Evolutionary conservation across 441 rosid species (phyloP).

Genomic region (Jatropha podagrica): DNA sequence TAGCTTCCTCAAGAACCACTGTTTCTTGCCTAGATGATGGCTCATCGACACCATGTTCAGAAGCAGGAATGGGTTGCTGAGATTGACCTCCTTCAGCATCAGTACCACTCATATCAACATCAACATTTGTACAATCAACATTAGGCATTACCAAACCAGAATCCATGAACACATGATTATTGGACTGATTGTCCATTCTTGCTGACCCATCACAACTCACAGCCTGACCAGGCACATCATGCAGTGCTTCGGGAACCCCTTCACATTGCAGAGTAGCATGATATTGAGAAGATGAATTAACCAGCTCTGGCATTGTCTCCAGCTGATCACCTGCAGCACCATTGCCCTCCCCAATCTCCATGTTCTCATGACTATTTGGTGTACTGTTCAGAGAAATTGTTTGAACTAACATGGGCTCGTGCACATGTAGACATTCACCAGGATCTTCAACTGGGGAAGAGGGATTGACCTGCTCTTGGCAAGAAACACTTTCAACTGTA

Average conservation of each 20-base stretch:
- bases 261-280: constrained; percentile 36
- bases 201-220: constrained; percentile 33
- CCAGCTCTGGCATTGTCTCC: constrained; percentile 42
- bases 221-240: constrained; percentile 35
- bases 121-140: constrained; percentile 46
- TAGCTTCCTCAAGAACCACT: constrained; percentile 49
- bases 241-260: constrained; percentile 33
- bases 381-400: constrained; percentile 53
- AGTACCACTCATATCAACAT: constrained; percentile 79
- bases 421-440: constrained; percentile 35
- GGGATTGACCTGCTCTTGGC: constrained; percentile 38
- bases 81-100: constrained; percentile 62
- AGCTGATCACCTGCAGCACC: constrained; percentile 43
- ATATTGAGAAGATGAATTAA: constrained; percentile 45
- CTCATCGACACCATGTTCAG: constrained; percentile 42
- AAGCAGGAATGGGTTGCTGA: constrained; percentile 42
- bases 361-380: constrained; percentile 59
- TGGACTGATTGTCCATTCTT: constrained; percentile 32
- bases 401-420: constrained; percentile 54
- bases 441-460: constrained; percentile 31
- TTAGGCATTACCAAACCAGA: constrained; percentile 43
- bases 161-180: constrained; percentile 27
- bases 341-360: constrained; percentile 79
- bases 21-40: constrained; percentile 46
- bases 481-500: constrained; percentile 39